Evolutionary conservation across 2,329 filamentous ascomycete species (phyloP), one percentile per base, ranked within the genome.

Genomic region (Colletotrichum noveboracense): DNA sequence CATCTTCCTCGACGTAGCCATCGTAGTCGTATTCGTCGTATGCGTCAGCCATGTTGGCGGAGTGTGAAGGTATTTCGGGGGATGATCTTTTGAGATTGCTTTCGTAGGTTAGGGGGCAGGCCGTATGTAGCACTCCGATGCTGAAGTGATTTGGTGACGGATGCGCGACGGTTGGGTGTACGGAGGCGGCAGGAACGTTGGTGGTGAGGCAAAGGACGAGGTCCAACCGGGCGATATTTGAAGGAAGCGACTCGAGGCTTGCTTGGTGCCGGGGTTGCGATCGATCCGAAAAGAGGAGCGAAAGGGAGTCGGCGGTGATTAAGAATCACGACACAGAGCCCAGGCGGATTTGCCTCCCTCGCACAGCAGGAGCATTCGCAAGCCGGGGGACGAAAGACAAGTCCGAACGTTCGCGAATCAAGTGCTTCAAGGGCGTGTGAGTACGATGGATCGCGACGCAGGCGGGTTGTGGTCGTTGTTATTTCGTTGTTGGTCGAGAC

Each of bases 1-100:
- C 91, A 43, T 91, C 93, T 77, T 94, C 92, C 75, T 90, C 92
- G 58, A 65, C 74, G 80, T 94, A 94, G 78, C 92, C 91, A 76
- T 93, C 93, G 83, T 95, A 95, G 77, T 93, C 90, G 84, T 87
- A 90, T 65, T 89, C 87, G 71, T 91, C 89, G 84, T 91, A 91
- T 75, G 89, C 88, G 74, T 89, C 88, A 32, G 88, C 89, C 89
- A 91, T 91, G 79, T 67, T 84, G 82, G 30, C 34, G 38, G n/a
- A 28, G 21, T 26, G 34, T 16, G 13, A 34, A 24, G n/a, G 7
- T 48, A 43, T 48, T 16, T 21, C 14, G 21, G 13, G 16, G 14
- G 3, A 30, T 21, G 16, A 60, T 52, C n/a, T 24, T 12, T 62
- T 16, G 58, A 32, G 30, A 30, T 62, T 21, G 28, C 30, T 32